Base-by-base conservation (phyloP, 2,329 filamentous ascomycete species). In the Alternaria solani region DNA sequence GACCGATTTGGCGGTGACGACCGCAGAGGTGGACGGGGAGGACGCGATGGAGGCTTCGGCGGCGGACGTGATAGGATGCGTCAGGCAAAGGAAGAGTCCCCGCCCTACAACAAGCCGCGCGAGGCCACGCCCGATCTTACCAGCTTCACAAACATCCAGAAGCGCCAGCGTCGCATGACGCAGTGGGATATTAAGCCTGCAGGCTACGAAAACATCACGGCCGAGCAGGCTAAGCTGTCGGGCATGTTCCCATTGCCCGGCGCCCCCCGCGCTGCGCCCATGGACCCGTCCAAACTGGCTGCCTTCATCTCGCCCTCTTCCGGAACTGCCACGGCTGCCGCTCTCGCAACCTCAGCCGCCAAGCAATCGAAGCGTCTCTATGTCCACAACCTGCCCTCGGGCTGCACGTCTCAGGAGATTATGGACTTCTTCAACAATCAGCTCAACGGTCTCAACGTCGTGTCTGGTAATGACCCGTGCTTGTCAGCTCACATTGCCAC, bases 151-250 rank as follows among this genome's bases (percentile, higher is more conserved):
- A 87, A 93, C 4, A 85, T 99, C 60, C 83, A 93, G 65, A 90
- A 94, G 74, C 90, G 94, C 72, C 95, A 94, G 84, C 90, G 96
- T 70, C 91, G 95, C 61, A 83, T 99, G 84, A 98, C 94, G 36
- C 96, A 99, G 80, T 99, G 95, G 95, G 96, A 99, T 78, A 97
- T 99, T 79, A 99, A 99, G 82, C 95, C 95, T 6, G 92, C 93
- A 16, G 94, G 95, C 44, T 99, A 99, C 75, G 96, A 99, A 76
- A 96, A 95, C 79, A 94, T 99, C 67, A 97, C 95, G 2, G 93
- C 95, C 23, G 96, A 99, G 80, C 96, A 99, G 79, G 96, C 95
- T 51, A 99, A 99, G 84, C 86, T 99, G 44, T 99, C 96, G 3
- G 88, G 94, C 83, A 97, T 99, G 95, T 99, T 99, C 83, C 94